A percentile compares a stretch with the other conserved stretches of the same genome.
phyloP scores from a whole-genome alignment of 345 rosid genomes.

The Hibiscus mutabilis region DNA sequence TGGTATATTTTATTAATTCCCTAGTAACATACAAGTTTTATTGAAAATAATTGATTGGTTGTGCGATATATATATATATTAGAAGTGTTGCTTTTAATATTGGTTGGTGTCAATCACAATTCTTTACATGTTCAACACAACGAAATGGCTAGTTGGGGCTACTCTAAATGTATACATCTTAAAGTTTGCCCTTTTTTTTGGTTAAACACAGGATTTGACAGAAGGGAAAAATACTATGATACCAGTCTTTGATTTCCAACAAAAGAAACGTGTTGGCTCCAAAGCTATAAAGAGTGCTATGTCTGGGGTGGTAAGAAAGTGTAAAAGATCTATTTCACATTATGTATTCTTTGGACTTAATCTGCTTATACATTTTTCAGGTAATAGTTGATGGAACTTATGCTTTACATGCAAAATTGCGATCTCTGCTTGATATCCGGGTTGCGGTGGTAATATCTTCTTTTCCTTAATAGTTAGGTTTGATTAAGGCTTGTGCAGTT shows the following conservation, averaged over 20 bases:
- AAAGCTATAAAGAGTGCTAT: slow-evolving; percentile 54
- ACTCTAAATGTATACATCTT: slow-evolving; percentile 5
- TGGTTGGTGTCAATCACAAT: too few relatives aligned
- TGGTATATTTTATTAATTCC: neutral
- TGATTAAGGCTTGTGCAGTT: slow-evolving; percentile 2
- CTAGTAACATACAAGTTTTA: too few relatives aligned
- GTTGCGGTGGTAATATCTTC: slow-evolving; percentile 81
- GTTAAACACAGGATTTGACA: slow-evolving; percentile 60
- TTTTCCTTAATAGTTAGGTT: slow-evolving; percentile 1
- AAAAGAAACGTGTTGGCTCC: slow-evolving; percentile 55
- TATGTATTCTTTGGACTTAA: slow-evolving; percentile 16
- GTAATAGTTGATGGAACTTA: slow-evolving; percentile 98
- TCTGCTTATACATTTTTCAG: slow-evolving; percentile 29
- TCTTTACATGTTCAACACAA: too few relatives aligned
- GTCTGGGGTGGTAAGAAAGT: slow-evolving; percentile 66
- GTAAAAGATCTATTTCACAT: slow-evolving; percentile 4
- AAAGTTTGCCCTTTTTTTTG: slow-evolving; percentile 7
- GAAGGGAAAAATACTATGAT: slow-evolving; percentile 62
- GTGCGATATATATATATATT: too few relatives aligned
- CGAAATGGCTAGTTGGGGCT: too few relatives aligned
- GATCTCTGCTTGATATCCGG: slow-evolving; percentile 95
- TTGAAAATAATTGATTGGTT: too few relatives aligned
- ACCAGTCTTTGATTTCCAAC: slow-evolving; percentile 89
- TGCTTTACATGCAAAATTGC: slow-evolving; percentile 86
- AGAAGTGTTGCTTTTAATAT: too few relatives aligned